Conservation (phyloP, 768 basidiomycete species). For the Candolleomyces eurysporus region DNA sequence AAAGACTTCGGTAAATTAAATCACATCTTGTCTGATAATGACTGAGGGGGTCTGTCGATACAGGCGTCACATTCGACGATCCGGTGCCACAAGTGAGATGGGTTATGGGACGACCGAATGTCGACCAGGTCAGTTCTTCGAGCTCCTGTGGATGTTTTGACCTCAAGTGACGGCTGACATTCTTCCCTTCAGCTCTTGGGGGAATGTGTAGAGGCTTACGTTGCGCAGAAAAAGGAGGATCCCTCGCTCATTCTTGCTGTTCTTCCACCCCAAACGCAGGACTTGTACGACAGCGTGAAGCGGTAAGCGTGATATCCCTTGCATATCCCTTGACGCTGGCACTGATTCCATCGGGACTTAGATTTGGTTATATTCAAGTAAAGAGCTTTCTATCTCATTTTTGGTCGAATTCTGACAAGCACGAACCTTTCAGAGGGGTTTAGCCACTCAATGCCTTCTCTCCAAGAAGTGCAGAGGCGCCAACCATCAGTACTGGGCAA, state of each 20-base stretch:
- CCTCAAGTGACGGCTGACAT: background rate
- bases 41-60: background rate
- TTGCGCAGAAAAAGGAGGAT: slow-evolving; percentile 31
- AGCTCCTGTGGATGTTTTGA: background rate
- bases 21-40: slow-evolving; percentile 30
- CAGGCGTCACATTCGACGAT: slow-evolving; percentile 1
- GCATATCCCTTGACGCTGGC: background rate
- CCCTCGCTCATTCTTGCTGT: slow-evolving; percentile 67
- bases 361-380: slow-evolving; percentile 10
- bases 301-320: slow-evolving; percentile 75
- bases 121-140: slow-evolving; percentile 1
- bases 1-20: slow-evolving; percentile 48
- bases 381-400: background rate
- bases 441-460: slow-evolving; percentile 80
- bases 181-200: slow-evolving; percentile 39
- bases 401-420: background rate
- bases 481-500: slow-evolving; percentile 77
- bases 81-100: background rate
- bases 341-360: background rate
- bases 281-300: slow-evolving; percentile 76
- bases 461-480: slow-evolving; percentile 62
- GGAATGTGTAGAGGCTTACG: slow-evolving; percentile 45
- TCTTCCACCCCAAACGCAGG: slow-evolving; percentile 68
- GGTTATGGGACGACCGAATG: background rate
- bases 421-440: slow-evolving; percentile 48